phyloP scores from a whole-genome alignment of 345 rosid genomes.

The Ceriops decandra region DNA sequence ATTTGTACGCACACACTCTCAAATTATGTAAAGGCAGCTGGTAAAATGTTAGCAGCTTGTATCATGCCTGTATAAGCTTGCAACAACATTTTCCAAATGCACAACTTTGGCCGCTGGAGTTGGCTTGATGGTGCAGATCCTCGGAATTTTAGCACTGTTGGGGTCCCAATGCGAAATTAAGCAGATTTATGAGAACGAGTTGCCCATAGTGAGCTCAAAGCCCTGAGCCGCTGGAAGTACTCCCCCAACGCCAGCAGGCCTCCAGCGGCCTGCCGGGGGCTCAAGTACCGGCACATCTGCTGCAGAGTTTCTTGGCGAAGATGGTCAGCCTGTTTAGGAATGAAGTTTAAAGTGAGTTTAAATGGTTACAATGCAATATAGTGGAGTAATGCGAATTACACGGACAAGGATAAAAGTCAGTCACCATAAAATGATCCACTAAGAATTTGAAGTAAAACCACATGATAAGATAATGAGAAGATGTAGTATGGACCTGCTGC shows the following conservation, averaged over 20 bases:
- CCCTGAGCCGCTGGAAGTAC: conserved; percentile 72
- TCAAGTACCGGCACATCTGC: conserved; percentile 71
- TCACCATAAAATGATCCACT: background rate
- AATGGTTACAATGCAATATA: background rate
- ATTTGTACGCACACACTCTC: conserved; percentile 28
- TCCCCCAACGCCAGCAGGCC: conserved; percentile 81
- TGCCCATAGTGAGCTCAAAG: conserved; percentile 65
- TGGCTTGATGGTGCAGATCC: conserved; percentile 4
- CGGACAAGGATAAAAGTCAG: too few species aligned
- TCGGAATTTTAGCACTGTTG: background rate
- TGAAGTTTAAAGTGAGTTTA: background rate
- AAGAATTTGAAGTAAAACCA: background rate
- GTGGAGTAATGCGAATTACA: too few species aligned
- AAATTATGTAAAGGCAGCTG: conserved; percentile 29
- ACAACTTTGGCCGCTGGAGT: conserved; percentile 17
- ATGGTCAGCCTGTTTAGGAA: conserved; percentile 72
- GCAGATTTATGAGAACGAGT: conserved; percentile 53
- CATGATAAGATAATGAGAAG: conserved; percentile 12
- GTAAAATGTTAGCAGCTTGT: conserved; percentile 40
- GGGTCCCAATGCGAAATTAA: conserved; percentile 10
- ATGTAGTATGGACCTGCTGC: conserved; percentile 49
- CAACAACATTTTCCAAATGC: conserved; percentile 17
- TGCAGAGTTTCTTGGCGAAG: conserved; percentile 73
- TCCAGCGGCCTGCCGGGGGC: conserved; percentile 74
- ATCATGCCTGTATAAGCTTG: conserved; percentile 19